Evolutionary conservation across 306 rosid genomes (phyloP).

Genomic region (Parietaria judaica): DNA sequence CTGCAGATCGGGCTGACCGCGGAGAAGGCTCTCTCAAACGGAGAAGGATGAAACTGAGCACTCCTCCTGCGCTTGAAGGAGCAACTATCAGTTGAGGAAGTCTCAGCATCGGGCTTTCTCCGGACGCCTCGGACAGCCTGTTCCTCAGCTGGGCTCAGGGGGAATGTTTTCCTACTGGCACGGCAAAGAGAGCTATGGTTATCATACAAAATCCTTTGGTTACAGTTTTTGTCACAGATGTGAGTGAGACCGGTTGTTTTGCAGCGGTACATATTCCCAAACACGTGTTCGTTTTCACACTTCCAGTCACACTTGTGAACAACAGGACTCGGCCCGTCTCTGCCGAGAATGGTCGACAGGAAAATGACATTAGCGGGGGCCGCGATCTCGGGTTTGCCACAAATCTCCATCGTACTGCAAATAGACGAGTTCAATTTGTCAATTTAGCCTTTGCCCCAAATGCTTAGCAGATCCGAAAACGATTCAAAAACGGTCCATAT

Average conservation of each 20-base stretch:
- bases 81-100: constrained; percentile 39
- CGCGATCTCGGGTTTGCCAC: constrained; percentile 63
- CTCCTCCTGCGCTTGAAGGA: constrained; percentile 76
- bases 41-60: constrained; percentile 71
- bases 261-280: constrained; percentile 93
- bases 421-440: constrained; percentile 34
- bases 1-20: constrained; percentile 73
- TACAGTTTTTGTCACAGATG: constrained; percentile 96
- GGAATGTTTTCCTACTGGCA: constrained; percentile 68
- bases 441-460: constrained; percentile 33
- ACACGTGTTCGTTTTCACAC: constrained; percentile 84
- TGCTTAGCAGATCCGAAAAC: constrained; percentile 56
- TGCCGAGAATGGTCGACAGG: constrained; percentile 85
- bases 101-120: constrained; percentile 71
- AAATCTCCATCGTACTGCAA: constrained; percentile 66
- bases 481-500: constrained; percentile 38
- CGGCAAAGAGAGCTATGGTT: constrained; percentile 88
- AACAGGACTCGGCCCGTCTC: constrained; percentile 48
- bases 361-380: constrained; percentile 79
- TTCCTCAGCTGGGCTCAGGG: constrained; percentile 58
- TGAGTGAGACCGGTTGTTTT: constrained; percentile 89
- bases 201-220: constrained; percentile 90
- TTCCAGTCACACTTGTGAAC: constrained; percentile 95
- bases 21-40: constrained; percentile 78
- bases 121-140: constrained; percentile 80